Percentiles rank a stretch among this genome's conserved stretches.
Conservation (phyloP, 2,329 filamentous ascomycete genomes). For the Hypoxylon sp. region DNA sequence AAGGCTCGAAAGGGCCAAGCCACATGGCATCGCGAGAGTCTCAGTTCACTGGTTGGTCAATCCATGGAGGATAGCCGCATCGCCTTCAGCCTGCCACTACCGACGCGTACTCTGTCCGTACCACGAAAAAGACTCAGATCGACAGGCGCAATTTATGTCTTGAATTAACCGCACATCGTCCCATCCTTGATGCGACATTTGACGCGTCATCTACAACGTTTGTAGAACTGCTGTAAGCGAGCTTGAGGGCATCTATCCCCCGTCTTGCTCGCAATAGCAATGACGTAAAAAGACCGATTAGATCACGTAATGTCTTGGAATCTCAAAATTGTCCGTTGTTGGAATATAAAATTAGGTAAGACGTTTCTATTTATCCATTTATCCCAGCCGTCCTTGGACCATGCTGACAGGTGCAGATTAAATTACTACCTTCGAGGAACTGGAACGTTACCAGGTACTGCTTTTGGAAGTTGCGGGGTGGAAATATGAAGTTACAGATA, state of each 20-base stretch:
- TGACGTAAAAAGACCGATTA: slow-evolving; percentile 26
- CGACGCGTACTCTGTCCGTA: slow-evolving; percentile 15
- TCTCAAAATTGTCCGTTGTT: slow-evolving; percentile 3
- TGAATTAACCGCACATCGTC: slow-evolving; percentile 33
- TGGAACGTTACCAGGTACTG: slow-evolving; percentile 13
- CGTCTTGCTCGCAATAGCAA: slow-evolving; percentile 19
- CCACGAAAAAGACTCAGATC: slow-evolving; percentile 30
- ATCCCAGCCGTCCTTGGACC: slow-evolving; percentile 15
- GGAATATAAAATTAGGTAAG: slow-evolving; percentile 15
- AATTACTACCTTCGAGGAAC: slow-evolving; percentile 2
- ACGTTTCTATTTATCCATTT: slow-evolving; percentile 33
- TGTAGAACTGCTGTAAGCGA: slow-evolving; percentile 13
- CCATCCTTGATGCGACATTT: slow-evolving; percentile 25
- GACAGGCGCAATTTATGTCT: slow-evolving; percentile 34
- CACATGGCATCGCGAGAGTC: slow-evolving; percentile 15
- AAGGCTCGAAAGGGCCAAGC: slow-evolving; percentile 32
- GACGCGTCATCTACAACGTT: slow-evolving; percentile 32
- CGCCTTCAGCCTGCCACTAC: slow-evolving; percentile 19
- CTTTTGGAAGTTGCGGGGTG: slow-evolving; percentile 23
- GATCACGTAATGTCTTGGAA: slow-evolving; percentile 1
- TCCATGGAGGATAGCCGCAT: slow-evolving; percentile 7
- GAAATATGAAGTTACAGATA: slow-evolving; percentile 13
- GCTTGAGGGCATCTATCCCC: slow-evolving; percentile 30
- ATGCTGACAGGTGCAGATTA: slow-evolving; percentile 7
- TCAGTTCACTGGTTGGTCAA: slow-evolving; percentile 24